These are phyloP conservation scores for Taphrina populina DNA, from an alignment of 1,139 yeast genomes.

Conservation along the genomic window DNA sequence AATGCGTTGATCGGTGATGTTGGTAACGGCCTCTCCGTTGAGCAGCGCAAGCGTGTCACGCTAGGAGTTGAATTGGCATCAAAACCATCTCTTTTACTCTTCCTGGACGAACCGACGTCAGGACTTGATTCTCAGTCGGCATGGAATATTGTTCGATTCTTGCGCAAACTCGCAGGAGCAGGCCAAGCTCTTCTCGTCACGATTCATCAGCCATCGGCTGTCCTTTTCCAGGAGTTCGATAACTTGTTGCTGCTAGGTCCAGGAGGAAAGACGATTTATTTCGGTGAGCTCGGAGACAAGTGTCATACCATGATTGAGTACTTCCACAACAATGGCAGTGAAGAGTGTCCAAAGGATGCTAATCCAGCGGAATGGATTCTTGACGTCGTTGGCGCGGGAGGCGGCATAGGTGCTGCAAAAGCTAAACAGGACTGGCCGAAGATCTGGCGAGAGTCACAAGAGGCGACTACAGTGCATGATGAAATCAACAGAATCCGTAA, in stretches of 20 bases:
- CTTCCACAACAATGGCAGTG: slow-evolving; percentile 68
- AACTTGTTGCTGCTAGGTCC: slow-evolving; percentile 65
- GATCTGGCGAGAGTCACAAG: slow-evolving; percentile 63
- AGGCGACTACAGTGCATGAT: slow-evolving; percentile 49
- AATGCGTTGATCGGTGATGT: slow-evolving; percentile 75
- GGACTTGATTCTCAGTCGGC: slow-evolving; percentile 84
- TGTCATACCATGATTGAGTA: slow-evolving; percentile 62
- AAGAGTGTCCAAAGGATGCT: slow-evolving; percentile 63
- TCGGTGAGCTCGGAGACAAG: slow-evolving; percentile 71
- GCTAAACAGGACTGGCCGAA: slow-evolving; percentile 65
- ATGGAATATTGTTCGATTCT: slow-evolving; percentile 61
- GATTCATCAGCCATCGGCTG: slow-evolving; percentile 67
- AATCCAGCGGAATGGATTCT: slow-evolving; percentile 86
- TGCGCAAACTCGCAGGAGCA: slow-evolving; percentile 58
- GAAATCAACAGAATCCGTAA: slow-evolving; percentile 36
- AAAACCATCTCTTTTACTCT: slow-evolving; percentile 64
- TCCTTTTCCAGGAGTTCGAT: slow-evolving; percentile 65
- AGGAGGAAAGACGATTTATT: slow-evolving; percentile 78
- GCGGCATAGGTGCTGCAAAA: slow-evolving; percentile 54
- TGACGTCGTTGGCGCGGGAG: slow-evolving; percentile 77
- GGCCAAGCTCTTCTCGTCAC: slow-evolving; percentile 75
- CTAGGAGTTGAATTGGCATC: slow-evolving; percentile 75
- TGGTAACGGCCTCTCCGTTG: slow-evolving; percentile 74
- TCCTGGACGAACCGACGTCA: slow-evolving; percentile 82
- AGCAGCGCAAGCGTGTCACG: slow-evolving; percentile 78